Conservation (phyloP, 164 flowering plant genomes). For the Stephania yunnanensis region DNA sequence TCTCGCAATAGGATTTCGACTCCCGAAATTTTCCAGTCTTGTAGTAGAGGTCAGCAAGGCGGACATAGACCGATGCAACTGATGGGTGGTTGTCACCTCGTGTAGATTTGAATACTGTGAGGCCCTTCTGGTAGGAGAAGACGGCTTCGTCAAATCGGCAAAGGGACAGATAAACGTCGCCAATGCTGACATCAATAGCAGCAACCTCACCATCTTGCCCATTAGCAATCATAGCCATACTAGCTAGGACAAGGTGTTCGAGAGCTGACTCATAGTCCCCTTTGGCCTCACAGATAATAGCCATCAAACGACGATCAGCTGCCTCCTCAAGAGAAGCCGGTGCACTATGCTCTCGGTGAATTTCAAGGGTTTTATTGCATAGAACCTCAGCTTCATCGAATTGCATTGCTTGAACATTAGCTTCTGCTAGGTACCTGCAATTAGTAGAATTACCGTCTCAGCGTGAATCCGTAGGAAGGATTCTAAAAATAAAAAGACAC, state of each 20-base stretch:
- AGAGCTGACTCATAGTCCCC: constrained; percentile 90
- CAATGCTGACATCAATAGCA: constrained; percentile 88
- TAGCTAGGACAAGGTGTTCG: constrained; percentile 96
- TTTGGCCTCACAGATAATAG: constrained; percentile 87
- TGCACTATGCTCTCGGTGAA: constrained; percentile 82
- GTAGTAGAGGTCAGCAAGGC: constrained; percentile 87
- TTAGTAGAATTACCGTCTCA: background rate
- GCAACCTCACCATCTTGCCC: constrained; percentile 93
- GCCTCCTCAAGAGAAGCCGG: constrained; percentile 97
- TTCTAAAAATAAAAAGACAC: background rate
- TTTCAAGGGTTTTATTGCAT: constrained; percentile 85
- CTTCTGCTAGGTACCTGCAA: constrained; percentile 90
- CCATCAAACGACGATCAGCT: constrained; percentile 96
- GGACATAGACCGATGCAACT: constrained; percentile 84
- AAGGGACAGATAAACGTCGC: constrained; percentile 76
- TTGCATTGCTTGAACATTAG: constrained; percentile 95
- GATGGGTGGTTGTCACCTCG: constrained; percentile 87
- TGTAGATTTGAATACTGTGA: constrained; percentile 88
- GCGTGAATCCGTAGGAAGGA: background rate
- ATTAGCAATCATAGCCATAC: constrained; percentile 94
- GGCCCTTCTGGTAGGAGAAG: constrained; percentile 96
- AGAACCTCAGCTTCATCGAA: constrained; percentile 85
- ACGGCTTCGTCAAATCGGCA: constrained; percentile 93
- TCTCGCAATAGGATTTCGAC: constrained; percentile 90
- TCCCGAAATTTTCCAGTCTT: constrained; percentile 91